Evolutionary conservation across 495 filamentous ascomycete species (phyloP).

Genomic region (Aspergillus indologenus): DNA sequence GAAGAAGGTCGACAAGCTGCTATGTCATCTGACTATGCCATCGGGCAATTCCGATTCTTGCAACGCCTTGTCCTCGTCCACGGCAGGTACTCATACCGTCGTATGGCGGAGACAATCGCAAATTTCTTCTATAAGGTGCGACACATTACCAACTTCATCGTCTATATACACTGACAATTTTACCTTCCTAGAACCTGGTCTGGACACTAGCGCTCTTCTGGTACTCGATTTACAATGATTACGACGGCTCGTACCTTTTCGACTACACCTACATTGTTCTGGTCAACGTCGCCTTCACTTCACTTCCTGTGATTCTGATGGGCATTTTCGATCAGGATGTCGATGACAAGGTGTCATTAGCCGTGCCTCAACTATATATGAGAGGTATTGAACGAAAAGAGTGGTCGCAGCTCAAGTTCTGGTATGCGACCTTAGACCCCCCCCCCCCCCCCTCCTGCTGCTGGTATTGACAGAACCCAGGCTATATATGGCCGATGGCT

Average conservation of each 20-base stretch:
- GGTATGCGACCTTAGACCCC: conserved; percentile 52
- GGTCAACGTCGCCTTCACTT: conserved; percentile 97
- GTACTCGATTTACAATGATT: conserved; percentile 95
- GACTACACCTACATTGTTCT: conserved; percentile 97
- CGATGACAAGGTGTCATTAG: conserved; percentile 85
- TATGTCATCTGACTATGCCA: conserved; percentile 98
- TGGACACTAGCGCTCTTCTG: conserved; percentile 98
- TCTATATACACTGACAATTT: conserved; percentile 14
- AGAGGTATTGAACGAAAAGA: conserved; percentile 95
- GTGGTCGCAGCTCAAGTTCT: conserved; percentile 97
- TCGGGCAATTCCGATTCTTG: conserved; percentile 95
- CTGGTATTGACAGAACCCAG: conserved; percentile 44
- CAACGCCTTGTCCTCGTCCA: conserved; percentile 91
- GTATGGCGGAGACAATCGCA: conserved; percentile 87
- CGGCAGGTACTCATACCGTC: conserved; percentile 92
- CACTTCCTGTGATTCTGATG: conserved; percentile 91
- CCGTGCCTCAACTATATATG: conserved; percentile 92
- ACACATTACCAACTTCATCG: neutral
- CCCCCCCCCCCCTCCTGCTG: neutral
- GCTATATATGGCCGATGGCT: conserved; percentile 92
- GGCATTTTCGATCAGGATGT: conserved; percentile 98
- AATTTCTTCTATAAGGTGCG: conserved; percentile 99
- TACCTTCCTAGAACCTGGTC: conserved; percentile 70
- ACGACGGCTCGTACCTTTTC: conserved; percentile 93
- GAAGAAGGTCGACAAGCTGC: conserved; percentile 95